Percentiles rank a stretch among this genome's conserved stretches.
Conservation (phyloP, 768 basidiomycete species). For the Serendipita indica region DNA sequence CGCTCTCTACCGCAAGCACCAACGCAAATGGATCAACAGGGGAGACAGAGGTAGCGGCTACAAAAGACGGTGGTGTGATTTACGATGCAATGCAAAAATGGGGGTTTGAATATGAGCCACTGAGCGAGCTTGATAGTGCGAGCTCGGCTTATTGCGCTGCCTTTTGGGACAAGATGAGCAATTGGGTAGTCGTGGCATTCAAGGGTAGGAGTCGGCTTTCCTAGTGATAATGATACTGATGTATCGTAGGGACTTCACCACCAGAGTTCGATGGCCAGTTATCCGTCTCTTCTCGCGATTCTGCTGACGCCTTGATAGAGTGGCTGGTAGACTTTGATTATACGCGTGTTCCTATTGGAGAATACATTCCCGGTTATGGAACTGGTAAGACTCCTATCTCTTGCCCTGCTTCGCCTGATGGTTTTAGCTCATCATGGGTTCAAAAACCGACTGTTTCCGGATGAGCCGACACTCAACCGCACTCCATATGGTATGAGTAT, state of each 20-base stretch:
- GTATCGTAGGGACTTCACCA: conserved; percentile 11
- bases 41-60: not conserved
- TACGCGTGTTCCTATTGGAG: conserved; percentile 5
- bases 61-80: not conserved
- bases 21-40: not conserved
- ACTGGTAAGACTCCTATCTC: not conserved
- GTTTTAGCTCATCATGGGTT: conserved; percentile 12
- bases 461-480: conserved; percentile 5
- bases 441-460: conserved; percentile 13
- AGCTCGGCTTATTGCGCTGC: conserved; percentile 16
- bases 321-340: conserved; percentile 16
- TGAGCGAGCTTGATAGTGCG: conserved; percentile 14
- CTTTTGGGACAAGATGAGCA: conserved; percentile 15
- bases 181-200: conserved; percentile 17
- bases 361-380: conserved; percentile 9
- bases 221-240: not conserved
- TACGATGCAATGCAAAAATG: not conserved
- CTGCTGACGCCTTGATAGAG: conserved; percentile 7
- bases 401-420: not conserved
- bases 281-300: not conserved
- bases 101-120: conserved; percentile 13
- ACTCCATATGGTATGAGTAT: not conserved
- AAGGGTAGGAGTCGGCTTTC: conserved; percentile 9
- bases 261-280: conserved; percentile 13
- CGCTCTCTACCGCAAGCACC: no score